Evolutionary conservation across 2,329 filamentous ascomycete species (phyloP).

Genomic region (Aureobasidium sp.): DNA sequence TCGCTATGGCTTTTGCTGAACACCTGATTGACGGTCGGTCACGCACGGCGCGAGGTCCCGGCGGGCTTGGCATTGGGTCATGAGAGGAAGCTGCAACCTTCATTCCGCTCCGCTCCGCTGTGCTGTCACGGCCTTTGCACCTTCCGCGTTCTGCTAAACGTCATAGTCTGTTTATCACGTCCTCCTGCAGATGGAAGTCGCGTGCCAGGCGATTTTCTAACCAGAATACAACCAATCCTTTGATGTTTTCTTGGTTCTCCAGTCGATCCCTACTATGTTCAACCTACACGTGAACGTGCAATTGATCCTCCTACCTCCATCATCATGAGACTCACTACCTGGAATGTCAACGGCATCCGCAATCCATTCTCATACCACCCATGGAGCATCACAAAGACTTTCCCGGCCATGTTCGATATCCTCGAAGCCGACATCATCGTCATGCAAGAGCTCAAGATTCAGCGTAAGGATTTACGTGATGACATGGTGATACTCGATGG

Average conservation of each 20-base stretch:
- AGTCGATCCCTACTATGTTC: not conserved
- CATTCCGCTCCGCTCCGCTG: not conserved
- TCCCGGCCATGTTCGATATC: conserved; percentile 79
- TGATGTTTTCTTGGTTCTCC: not conserved
- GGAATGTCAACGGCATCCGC: conserved; percentile 49
- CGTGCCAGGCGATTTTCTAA: not conserved
- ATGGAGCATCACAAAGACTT: conserved; percentile 42
- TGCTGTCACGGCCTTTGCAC: not conserved
- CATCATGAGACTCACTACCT: conserved; percentile 34
- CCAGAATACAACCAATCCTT: not conserved
- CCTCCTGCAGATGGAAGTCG: not conserved
- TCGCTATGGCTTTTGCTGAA: conserved; percentile 1
- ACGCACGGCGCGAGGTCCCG: not conserved
- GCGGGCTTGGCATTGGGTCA: not conserved
- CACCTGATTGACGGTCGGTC: conserved; percentile 3
- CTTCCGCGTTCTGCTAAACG: not conserved
- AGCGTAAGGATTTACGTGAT: conserved; percentile 82
- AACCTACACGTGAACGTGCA: not conserved
- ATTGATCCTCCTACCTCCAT: conserved; percentile 2
- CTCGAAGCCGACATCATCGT: conserved; percentile 88
- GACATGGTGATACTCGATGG: conserved; percentile 93
- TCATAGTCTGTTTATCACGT: conserved; percentile 6
- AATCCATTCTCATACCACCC: conserved; percentile 49
- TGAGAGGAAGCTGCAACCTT: not conserved
- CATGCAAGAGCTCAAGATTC: conserved; percentile 95